Conservation (phyloP, 1,139 yeast genomes). For the Suhomyces ambrosiae region DNA sequence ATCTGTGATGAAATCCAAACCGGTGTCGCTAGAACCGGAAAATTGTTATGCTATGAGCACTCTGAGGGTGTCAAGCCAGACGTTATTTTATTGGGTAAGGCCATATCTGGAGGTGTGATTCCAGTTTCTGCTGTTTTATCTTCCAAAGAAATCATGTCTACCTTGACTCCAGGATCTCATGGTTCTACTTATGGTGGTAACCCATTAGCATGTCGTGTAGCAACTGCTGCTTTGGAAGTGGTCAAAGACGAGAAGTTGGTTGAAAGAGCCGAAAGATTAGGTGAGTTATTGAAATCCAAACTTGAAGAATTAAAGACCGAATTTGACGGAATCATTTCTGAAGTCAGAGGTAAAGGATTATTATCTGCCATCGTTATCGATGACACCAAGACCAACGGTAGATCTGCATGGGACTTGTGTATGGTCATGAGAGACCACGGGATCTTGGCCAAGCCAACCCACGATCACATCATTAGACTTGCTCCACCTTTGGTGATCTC, state of each 20-base stretch:
- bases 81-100: slow-evolving; percentile 86
- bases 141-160: slow-evolving; percentile 83
- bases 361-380: slow-evolving; percentile 91
- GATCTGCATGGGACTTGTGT: slow-evolving; percentile 96
- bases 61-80: slow-evolving; percentile 80
- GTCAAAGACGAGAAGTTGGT: slow-evolving; percentile 85
- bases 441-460: slow-evolving; percentile 94
- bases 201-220: slow-evolving; percentile 92
- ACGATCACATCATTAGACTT: slow-evolving; percentile 90
- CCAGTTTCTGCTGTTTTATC: slow-evolving; percentile 93
- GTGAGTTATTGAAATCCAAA: slow-evolving; percentile 68
- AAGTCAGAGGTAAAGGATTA: slow-evolving; percentile 91
- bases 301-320: slow-evolving; percentile 61
- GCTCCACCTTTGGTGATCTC: slow-evolving; percentile 95
- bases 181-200: slow-evolving; percentile 99
- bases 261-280: slow-evolving; percentile 73
- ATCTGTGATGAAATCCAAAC: slow-evolving; percentile 98
- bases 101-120: slow-evolving; percentile 91
- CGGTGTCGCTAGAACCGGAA: slow-evolving; percentile 97
- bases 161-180: slow-evolving; percentile 93
- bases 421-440: slow-evolving; percentile 86
- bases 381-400: slow-evolving; percentile 78
- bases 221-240: slow-evolving; percentile 91
- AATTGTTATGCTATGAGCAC: slow-evolving; percentile 89
- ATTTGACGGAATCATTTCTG: slow-evolving; percentile 75